These are phyloP conservation scores for Yamadazyma sp. DNA, from an alignment of 1,139 yeast genomes.

Conservation along the genomic window DNA sequence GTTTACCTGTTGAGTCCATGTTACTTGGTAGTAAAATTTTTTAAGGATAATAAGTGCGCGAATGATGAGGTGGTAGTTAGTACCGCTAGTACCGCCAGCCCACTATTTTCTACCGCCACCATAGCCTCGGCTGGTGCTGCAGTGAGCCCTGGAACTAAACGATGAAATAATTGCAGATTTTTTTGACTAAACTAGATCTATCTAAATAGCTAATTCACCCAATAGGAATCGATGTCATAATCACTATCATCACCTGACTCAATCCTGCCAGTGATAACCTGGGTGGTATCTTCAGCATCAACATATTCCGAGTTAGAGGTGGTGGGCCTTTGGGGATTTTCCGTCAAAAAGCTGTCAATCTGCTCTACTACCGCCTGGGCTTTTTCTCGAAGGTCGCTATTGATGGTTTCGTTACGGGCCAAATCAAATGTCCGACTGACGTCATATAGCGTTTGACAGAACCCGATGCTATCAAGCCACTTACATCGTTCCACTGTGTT, in stretches of 20 bases:
- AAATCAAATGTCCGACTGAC: constrained; percentile 1
- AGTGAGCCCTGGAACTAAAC: background rate
- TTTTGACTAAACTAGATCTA: background rate
- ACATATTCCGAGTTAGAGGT: background rate
- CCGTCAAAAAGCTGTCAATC: constrained; percentile 2
- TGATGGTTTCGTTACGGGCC: background rate
- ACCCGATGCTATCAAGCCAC: constrained; percentile 2
- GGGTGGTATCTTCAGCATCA: background rate
- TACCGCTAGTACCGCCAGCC: background rate
- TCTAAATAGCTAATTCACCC: constrained; percentile 1
- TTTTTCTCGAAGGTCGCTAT: constrained; percentile 3
- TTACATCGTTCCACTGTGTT: constrained; percentile 9
- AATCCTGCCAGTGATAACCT: background rate
- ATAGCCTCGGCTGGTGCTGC: background rate
- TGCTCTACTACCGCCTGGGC: constrained; percentile 4
- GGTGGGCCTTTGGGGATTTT: background rate
- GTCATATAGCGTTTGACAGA: constrained; percentile 1
- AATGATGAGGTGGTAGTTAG: background rate
- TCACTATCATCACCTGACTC: constrained; percentile 4
- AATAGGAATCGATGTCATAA: constrained; percentile 3
- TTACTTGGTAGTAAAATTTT: constrained; percentile 1
- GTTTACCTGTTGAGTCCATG: constrained; percentile 3
- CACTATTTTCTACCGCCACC: background rate
- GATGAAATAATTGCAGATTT: background rate
- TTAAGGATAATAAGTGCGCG: constrained; percentile 3